Evolutionary conservation across 129 eudicot species (phyloP).

Genomic region (Centaurea solstitialis): DNA sequence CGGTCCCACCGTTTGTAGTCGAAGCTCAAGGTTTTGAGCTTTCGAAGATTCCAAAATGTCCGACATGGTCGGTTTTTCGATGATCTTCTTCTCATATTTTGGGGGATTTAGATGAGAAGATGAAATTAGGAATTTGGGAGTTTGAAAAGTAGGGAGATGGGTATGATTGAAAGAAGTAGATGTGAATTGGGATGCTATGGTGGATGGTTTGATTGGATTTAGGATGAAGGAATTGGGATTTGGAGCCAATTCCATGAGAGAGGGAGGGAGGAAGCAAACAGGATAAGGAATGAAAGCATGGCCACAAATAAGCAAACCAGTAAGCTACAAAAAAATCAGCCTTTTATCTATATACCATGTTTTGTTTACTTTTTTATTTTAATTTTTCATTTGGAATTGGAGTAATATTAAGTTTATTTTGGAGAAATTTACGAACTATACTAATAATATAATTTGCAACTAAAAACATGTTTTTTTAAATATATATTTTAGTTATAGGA

Average conservation of each 20-base stretch:
- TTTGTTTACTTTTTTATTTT: no score
- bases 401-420: no score
- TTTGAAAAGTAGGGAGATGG: neutral
- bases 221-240: slow-evolving; percentile 21
- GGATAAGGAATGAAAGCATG: neutral
- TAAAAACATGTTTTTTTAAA: no score
- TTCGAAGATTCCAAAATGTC: slow-evolving; percentile 65
- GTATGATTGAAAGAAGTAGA: slow-evolving; percentile 10
- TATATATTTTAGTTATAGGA: no score
- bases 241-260: slow-evolving; percentile 15
- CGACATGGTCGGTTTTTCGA: slow-evolving; percentile 47
- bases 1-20: slow-evolving; percentile 66
- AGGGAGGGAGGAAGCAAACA: slow-evolving; percentile 11
- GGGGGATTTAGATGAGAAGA: slow-evolving; percentile 6
- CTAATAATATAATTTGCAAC: no score
- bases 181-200: slow-evolving; percentile 1
- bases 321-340: neutral
- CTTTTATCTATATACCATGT: no score
- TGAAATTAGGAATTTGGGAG: slow-evolving; percentile 9
- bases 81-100: neutral
- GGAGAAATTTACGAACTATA: no score
- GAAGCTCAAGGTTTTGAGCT: slow-evolving; percentile 64
- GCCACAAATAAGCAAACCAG: neutral
- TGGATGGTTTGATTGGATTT: slow-evolving; percentile 5
- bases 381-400: no score